Evolutionary conservation across 1,284 basidiomycete genomes (phyloP), one percentile per base, ranked within the genome.

Genomic region (Sporisorium scitamineum): DNA sequence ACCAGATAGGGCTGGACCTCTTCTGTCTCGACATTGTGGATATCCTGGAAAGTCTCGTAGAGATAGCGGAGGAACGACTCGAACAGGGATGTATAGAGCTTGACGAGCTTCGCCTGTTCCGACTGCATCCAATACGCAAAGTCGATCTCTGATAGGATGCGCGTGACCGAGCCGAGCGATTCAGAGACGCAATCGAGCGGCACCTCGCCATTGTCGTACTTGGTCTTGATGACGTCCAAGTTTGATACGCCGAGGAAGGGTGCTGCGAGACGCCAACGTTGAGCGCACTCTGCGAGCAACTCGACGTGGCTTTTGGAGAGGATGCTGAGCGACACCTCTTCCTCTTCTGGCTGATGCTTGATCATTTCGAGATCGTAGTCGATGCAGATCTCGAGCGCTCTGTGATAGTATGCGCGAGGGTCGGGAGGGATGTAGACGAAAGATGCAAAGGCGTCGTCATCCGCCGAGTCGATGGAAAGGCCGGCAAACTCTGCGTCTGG

Each of bases 291-390:
- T 59, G 91, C 91, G 67, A 98, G 90, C 37, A 99, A 87, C 62
- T 93, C 92, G 48, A 93, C 88, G 84, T 98, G 94, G 18, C 89
- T 84, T 0, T 89, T 83, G 0, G 94, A 94, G n/a, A 99, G 87
- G 61, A 99, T 98, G 11, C 93, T 93, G 32, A 99, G 87, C 1
- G 94, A 94, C 4, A 99, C 96, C 86, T 99, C 95, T 78, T 98
- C 94, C 79, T 95, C 93, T 78, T 97, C 96, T 34, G 94, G 92
- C 37, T 97, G 91, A 50, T 92, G 91, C 65, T 92, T 89, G 91
- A 99, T 95, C 39, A 91, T 90, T 82, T 95, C 93, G 54, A 99
- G 88, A 85, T 99, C 97, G 47, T 90, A 89, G 37, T 92, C 89
- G 50, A 99, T 89, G 83, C 95, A 96, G 57, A 90, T 88, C 80